Conservation (phyloP, 129 eudicot genomes). For the Arctium minus region DNA sequence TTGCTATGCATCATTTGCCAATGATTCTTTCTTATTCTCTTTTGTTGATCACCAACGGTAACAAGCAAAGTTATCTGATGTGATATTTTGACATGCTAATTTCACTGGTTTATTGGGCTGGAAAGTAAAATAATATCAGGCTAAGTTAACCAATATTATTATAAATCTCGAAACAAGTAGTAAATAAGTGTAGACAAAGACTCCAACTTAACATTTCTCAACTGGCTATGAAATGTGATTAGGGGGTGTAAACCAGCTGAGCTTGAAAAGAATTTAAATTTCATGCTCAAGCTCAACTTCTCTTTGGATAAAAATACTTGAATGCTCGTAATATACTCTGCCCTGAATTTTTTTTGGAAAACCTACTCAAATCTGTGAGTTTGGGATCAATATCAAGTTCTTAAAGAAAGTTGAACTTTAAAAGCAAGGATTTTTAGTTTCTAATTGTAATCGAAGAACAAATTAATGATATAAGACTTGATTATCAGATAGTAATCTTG, state of each 20-base stretch:
- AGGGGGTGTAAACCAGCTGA: background rate
- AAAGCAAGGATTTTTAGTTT: background rate
- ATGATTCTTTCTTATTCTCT: too few species aligned
- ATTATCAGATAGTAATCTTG: too few species aligned
- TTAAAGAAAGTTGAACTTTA: background rate
- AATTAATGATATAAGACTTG: too few species aligned
- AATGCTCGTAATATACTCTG: background rate
- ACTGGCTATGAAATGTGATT: background rate
- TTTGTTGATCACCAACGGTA: background rate
- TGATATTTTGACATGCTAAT: background rate
- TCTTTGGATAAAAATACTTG: background rate
- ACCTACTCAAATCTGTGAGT: background rate
- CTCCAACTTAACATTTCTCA: background rate
- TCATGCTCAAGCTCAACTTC: background rate
- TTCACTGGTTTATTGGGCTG: background rate
- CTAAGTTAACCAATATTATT: background rate
- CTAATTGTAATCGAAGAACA: too few species aligned
- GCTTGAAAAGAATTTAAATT: background rate
- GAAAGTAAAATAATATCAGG: background rate
- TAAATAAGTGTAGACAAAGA: background rate
- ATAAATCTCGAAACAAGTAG: background rate
- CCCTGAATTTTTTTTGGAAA: too few species aligned
- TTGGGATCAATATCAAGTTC: background rate
- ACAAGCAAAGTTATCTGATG: background rate
- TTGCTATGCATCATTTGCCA: background rate